phyloP scores from a whole-genome alignment of 208 protist genomes.

The Trypanosoma melophagium region DNA sequence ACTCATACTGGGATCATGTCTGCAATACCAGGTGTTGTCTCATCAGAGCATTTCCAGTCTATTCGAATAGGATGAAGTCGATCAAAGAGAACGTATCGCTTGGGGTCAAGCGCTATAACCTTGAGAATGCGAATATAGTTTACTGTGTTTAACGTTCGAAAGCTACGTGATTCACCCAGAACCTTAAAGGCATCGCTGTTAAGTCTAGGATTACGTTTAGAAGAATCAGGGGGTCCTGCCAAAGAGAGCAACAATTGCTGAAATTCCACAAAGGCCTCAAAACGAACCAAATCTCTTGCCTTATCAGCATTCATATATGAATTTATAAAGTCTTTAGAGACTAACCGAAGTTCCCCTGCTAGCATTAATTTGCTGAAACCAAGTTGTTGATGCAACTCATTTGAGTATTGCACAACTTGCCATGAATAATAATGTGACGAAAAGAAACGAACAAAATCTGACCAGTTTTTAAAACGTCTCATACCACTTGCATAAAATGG shows the following conservation, averaged over 20 bases:
- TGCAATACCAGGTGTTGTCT: slow-evolving; percentile 16
- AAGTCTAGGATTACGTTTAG: slow-evolving; percentile 19
- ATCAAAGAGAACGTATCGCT: slow-evolving; percentile 39
- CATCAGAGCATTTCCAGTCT: slow-evolving; percentile 19
- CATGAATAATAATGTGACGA: slow-evolving; percentile 44
- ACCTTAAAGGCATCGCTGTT: slow-evolving; percentile 12
- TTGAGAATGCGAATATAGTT: slow-evolving; percentile 62
- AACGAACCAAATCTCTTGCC: slow-evolving; percentile 43
- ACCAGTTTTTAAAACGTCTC: slow-evolving; percentile 61
- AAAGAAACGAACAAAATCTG: slow-evolving; percentile 47
- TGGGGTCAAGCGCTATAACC: slow-evolving; percentile 16
- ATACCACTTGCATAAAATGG: slow-evolving; percentile 59
- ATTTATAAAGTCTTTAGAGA: slow-evolving; percentile 38
- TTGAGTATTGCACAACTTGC: slow-evolving; percentile 38
- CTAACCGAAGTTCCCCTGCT: slow-evolving; percentile 50
- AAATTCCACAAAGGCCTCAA: slow-evolving; percentile 43
- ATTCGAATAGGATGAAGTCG: slow-evolving; percentile 23
- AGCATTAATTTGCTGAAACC: slow-evolving; percentile 51
- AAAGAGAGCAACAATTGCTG: slow-evolving; percentile 27
- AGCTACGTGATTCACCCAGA: slow-evolving; percentile 29
- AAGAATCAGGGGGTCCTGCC: slow-evolving; percentile 10
- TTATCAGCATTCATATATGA: slow-evolving; percentile 39
- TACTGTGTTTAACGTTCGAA: slow-evolving; percentile 53
- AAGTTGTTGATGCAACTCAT: slow-evolving; percentile 35
- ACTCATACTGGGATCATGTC: not conserved